These are phyloP conservation scores for Russula ochroleuca DNA, from an alignment of 768 basidiomycete genomes.

Conservation along the genomic window DNA sequence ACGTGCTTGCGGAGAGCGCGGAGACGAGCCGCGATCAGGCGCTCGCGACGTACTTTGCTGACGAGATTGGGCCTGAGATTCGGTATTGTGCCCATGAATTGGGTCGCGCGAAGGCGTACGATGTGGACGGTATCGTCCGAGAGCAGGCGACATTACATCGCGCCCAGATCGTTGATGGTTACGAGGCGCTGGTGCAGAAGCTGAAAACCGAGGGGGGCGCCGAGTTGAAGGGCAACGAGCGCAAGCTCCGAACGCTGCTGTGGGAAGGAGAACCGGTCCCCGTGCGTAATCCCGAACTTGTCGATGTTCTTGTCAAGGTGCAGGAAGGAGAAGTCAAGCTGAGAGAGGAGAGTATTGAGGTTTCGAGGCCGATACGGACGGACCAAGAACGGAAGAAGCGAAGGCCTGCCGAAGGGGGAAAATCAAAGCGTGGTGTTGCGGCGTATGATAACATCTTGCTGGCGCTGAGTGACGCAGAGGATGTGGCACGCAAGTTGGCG, in stretches of 20 bases:
- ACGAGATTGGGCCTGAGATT: constrained; percentile 88
- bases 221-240: constrained; percentile 38
- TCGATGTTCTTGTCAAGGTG: constrained; percentile 78
- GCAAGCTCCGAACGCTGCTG: constrained; percentile 52
- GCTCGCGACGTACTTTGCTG: constrained; percentile 74
- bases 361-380: constrained; percentile 29
- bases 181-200: constrained; percentile 48
- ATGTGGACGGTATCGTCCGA: constrained; percentile 67
- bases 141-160: constrained; percentile 57
- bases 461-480: constrained; percentile 86
- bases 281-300: constrained; percentile 85
- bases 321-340: constrained; percentile 71
- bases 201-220: constrained; percentile 45
- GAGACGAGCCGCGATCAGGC: constrained; percentile 82
- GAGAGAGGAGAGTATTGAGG: constrained; percentile 35
- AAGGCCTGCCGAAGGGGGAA: constrained; percentile 37
- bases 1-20: constrained; percentile 58
- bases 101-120: constrained; percentile 73
- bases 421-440: constrained; percentile 72
- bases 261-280: constrained; percentile 87
- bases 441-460: constrained; percentile 83
- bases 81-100: constrained; percentile 89
- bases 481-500: constrained; percentile 69
- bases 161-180: constrained; percentile 60
- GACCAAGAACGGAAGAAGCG: constrained; percentile 38